Percentiles rank a stretch among this genome's conserved stretches.
phyloP scores from a whole-genome alignment of 2,329 filamentous ascomycete species.

The Fusarium kyushuense region DNA sequence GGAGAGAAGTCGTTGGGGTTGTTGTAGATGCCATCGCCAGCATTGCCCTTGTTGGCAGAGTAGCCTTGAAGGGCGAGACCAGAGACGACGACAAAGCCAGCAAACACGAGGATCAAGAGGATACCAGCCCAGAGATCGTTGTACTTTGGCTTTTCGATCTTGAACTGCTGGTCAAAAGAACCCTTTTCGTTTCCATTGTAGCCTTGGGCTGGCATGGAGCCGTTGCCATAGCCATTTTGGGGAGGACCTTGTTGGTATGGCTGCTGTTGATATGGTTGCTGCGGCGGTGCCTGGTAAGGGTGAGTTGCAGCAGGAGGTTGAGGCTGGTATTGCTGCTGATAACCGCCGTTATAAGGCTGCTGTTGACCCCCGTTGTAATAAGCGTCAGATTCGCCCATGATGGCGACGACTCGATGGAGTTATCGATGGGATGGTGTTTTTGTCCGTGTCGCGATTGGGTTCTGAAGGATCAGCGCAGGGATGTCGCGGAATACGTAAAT shows the following conservation, averaged over 20 bases:
- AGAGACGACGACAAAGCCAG: constrained; percentile 81
- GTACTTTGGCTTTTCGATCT: constrained; percentile 84
- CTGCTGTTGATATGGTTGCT: constrained; percentile 30
- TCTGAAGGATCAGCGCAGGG: constrained; percentile 36
- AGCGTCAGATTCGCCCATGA: constrained; percentile 54
- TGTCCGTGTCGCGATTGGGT: constrained; percentile 7
- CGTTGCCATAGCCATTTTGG: constrained; percentile 41
- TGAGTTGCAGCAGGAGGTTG: constrained; percentile 36
- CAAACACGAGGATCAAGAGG: constrained; percentile 77
- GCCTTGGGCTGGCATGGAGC: constrained; percentile 54
- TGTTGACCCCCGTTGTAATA: constrained; percentile 49
- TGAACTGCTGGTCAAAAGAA: constrained; percentile 84
- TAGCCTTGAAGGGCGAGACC: constrained; percentile 83
- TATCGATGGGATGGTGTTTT: not conserved
- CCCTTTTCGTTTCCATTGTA: constrained; percentile 60
- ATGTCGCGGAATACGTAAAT: not conserved
- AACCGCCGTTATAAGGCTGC: constrained; percentile 40
- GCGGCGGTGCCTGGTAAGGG: constrained; percentile 46
- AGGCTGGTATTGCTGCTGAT: constrained; percentile 47
- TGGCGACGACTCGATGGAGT: constrained; percentile 16
- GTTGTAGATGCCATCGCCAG: constrained; percentile 80
- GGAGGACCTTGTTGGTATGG: constrained; percentile 48
- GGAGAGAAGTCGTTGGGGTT: constrained; percentile 74
- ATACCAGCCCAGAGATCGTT: constrained; percentile 92
- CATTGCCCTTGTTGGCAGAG: constrained; percentile 69